Evolutionary conservation across 2,329 filamentous ascomycete species (phyloP).

Genomic region (Intubia oerlemansii): DNA sequence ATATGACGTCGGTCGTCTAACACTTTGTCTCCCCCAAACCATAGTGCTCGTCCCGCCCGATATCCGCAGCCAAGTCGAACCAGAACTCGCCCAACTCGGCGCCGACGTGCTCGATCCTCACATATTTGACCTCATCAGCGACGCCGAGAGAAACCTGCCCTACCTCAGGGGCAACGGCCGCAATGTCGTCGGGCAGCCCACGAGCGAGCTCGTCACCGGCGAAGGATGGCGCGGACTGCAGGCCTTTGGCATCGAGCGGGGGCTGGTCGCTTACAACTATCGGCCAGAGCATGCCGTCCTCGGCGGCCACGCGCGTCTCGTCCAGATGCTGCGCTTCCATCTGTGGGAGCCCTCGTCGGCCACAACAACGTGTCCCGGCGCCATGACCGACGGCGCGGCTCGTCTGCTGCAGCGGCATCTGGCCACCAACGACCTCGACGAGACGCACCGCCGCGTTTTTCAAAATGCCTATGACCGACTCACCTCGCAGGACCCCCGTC

Average conservation of each 20-base stretch:
- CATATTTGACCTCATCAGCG: slow-evolving; percentile 34
- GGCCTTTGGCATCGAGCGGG: slow-evolving; percentile 33
- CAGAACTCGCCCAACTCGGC: slow-evolving; percentile 25
- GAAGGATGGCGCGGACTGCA: slow-evolving; percentile 46
- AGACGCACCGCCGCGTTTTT: slow-evolving; percentile 20
- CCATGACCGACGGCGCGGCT: slow-evolving; percentile 44
- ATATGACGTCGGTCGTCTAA: not conserved
- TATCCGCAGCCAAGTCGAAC: slow-evolving; percentile 17
- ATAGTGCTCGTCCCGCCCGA: slow-evolving; percentile 26
- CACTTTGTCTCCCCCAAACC: too few species aligned
- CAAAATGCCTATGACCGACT: slow-evolving; percentile 30
- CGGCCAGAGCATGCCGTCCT: slow-evolving; percentile 28
- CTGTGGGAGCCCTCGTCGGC: slow-evolving; percentile 38
- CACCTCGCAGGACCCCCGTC: slow-evolving; percentile 24
- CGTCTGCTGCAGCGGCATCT: slow-evolving; percentile 26
- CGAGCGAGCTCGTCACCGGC: slow-evolving; percentile 36
- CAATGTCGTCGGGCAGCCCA: slow-evolving; percentile 39
- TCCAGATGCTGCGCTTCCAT: slow-evolving; percentile 37
- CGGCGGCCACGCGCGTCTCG: slow-evolving; percentile 27
- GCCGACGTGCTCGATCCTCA: slow-evolving; percentile 29
- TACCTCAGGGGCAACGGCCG: slow-evolving; percentile 33
- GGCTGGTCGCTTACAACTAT: slow-evolving; percentile 39
- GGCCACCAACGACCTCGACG: slow-evolving; percentile 8
- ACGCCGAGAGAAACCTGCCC: slow-evolving; percentile 44
- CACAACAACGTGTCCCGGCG: slow-evolving; percentile 41